Conservation (phyloP, 2,329 filamentous ascomycete genomes). For the Coniochaeta sp. region DNA sequence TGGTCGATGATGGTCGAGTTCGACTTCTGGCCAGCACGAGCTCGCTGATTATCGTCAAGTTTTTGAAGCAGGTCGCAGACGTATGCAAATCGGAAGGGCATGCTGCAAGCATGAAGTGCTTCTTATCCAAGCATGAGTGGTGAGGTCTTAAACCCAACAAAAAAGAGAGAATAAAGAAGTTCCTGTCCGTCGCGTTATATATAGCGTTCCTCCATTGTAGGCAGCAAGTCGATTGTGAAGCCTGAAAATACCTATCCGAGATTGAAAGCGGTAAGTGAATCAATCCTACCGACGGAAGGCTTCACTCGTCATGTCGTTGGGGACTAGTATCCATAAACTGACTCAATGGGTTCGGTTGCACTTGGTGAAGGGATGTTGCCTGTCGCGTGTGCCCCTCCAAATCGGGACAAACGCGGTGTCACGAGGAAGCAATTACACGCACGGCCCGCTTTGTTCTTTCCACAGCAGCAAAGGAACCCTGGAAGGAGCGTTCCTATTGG, state of each 20-base stretch:
- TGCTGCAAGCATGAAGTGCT: constrained; percentile 19
- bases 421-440: not conserved
- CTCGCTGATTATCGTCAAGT: constrained; percentile 43
- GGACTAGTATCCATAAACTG: not conserved
- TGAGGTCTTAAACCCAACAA: not conserved
- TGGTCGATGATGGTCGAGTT: constrained; percentile 34
- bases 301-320: not conserved
- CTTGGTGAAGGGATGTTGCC: constrained; percentile 1
- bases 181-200: not conserved
- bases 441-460: not conserved
- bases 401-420: not conserved
- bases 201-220: constrained; percentile 1
- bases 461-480: not conserved
- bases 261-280: not conserved
- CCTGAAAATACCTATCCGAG: not conserved
- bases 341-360: not conserved
- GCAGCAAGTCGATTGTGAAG: not conserved
- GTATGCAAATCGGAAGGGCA: constrained; percentile 62
- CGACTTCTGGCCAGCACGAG: constrained; percentile 20
- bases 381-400: not conserved
- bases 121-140: not conserved
- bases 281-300: not conserved
- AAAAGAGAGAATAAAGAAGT: not conserved
- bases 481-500: constrained; percentile 4
- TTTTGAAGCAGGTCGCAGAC: constrained; percentile 69